These are phyloP conservation scores for Chrysoporthe puriensis DNA, from an alignment of 2,329 filamentous ascomycete genomes.

Conservation along the genomic window DNA sequence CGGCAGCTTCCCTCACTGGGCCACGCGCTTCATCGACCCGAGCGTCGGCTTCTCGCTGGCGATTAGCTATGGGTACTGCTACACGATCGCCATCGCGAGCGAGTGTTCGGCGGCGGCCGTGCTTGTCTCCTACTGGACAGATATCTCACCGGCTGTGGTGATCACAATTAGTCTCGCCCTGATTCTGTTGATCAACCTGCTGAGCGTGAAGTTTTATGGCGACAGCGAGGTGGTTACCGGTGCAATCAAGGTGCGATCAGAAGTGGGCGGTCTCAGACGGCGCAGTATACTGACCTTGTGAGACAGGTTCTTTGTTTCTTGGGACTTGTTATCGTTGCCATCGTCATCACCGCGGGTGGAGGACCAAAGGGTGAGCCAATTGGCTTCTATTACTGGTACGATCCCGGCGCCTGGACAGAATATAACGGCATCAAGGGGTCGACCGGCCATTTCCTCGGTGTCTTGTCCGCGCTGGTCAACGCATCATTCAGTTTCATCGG, in stretches of 20 bases:
- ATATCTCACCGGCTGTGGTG: constrained; percentile 29
- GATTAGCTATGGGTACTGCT: constrained; percentile 30
- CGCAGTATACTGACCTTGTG: neutral
- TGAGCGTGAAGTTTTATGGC: constrained; percentile 28
- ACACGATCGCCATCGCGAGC: constrained; percentile 29
- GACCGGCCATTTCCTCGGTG: constrained; percentile 29
- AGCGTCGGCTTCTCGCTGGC: constrained; percentile 30
- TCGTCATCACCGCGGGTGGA: constrained; percentile 31
- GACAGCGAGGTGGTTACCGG: constrained; percentile 25
- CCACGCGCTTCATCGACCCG: constrained; percentile 30
- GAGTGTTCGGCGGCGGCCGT: constrained; percentile 30
- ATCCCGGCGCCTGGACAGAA: constrained; percentile 30
- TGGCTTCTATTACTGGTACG: constrained; percentile 31
- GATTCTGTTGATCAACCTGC: constrained; percentile 26
- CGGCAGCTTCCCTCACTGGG: constrained; percentile 31
- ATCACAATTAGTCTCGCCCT: constrained; percentile 25
- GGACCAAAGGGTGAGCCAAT: constrained; percentile 29
- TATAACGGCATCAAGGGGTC: constrained; percentile 31
- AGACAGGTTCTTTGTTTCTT: constrained; percentile 28
- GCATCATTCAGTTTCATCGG: constrained; percentile 29
- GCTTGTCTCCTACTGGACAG: constrained; percentile 30
- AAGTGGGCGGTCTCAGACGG: neutral
- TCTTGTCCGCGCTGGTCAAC: constrained; percentile 30
- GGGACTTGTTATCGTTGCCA: constrained; percentile 30
- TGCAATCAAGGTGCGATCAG: constrained; percentile 22